phyloP scores from a whole-genome alignment of 495 filamentous ascomycete genomes.

The Hypoxylon lenormandii region DNA sequence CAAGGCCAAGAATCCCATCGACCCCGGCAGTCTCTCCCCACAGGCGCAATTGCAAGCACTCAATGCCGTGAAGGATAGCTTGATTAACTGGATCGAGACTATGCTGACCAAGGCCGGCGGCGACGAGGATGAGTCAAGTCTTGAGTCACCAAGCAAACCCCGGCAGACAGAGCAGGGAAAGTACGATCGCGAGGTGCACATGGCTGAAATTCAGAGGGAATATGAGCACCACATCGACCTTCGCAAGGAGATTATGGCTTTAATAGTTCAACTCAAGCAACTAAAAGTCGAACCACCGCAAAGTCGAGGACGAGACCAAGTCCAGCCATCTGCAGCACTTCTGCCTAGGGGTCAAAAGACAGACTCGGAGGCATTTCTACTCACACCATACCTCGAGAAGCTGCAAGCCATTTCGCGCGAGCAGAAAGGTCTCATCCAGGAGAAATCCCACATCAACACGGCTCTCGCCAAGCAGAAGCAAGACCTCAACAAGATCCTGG shows the following conservation, averaged over 20 bases:
- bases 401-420: slow-evolving; percentile 69
- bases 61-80: slow-evolving; percentile 68
- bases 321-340: slow-evolving; percentile 49
- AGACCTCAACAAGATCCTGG: slow-evolving; percentile 67
- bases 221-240: slow-evolving; percentile 61
- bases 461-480: slow-evolving; percentile 70
- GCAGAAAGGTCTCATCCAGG: slow-evolving; percentile 72
- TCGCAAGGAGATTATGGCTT: slow-evolving; percentile 59
- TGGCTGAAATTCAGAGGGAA: slow-evolving; percentile 63
- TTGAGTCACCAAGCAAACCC: slow-evolving; percentile 56
- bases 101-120: slow-evolving; percentile 69
- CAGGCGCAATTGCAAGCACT: slow-evolving; percentile 63
- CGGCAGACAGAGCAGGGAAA: slow-evolving; percentile 57
- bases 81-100: slow-evolving; percentile 79
- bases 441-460: slow-evolving; percentile 71
- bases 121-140: slow-evolving; percentile 56
- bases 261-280: slow-evolving; percentile 41
- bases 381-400: slow-evolving; percentile 67
- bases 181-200: slow-evolving; percentile 56
- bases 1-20: slow-evolving; percentile 56
- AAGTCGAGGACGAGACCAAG: not conserved
- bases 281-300: slow-evolving; percentile 25
- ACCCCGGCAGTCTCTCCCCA: slow-evolving; percentile 48
- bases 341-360: slow-evolving; percentile 19
- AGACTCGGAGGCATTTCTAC: slow-evolving; percentile 56